Evolutionary conservation across 202 grass and related monocot genomes (phyloP).

Genomic region (Cymbopogon flexuosus): DNA sequence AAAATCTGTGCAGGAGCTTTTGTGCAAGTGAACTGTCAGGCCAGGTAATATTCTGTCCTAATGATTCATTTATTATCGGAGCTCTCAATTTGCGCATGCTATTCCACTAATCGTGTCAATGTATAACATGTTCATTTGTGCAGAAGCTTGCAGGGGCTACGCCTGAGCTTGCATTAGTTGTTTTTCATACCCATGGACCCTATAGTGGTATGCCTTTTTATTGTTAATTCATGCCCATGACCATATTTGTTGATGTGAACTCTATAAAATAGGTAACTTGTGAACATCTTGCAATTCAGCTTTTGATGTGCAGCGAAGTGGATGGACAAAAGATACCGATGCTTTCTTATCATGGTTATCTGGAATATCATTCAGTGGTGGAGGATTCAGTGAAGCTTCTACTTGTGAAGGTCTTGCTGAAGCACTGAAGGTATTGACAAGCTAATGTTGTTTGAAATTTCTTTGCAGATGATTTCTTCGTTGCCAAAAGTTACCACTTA

Average conservation of each 20-base stretch:
- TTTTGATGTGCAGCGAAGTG: conserved; percentile 74
- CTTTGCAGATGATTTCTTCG: not conserved
- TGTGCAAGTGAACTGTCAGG: conserved; percentile 52
- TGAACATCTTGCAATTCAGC: conserved; percentile 41
- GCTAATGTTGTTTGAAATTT: not conserved
- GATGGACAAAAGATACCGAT: conserved; percentile 89
- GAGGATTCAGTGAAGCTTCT: conserved; percentile 79
- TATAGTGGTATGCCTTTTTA: conserved; percentile 56
- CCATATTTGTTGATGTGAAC: conserved; percentile 1
- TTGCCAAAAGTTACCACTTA: not conserved
- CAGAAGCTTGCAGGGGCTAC: conserved; percentile 60
- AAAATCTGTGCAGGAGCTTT: conserved; percentile 66
- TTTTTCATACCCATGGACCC: conserved; percentile 79
- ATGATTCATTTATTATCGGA: conserved; percentile 5
- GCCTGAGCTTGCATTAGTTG: conserved; percentile 74
- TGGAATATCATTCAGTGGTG: conserved; percentile 73
- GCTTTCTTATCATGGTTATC: conserved; percentile 73
- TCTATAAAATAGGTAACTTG: conserved; percentile 9
- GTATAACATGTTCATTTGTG: conserved; percentile 21
- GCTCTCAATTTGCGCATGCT: conserved; percentile 14
- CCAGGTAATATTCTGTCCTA: conserved; percentile 50
- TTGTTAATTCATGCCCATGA: conserved; percentile 24
- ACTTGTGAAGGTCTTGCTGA: conserved; percentile 89
- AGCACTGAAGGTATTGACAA: conserved; percentile 56
- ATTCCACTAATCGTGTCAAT: not conserved